Base-by-base conservation (phyloP, 345 rosid genomes). In the Salix exigua region DNA sequence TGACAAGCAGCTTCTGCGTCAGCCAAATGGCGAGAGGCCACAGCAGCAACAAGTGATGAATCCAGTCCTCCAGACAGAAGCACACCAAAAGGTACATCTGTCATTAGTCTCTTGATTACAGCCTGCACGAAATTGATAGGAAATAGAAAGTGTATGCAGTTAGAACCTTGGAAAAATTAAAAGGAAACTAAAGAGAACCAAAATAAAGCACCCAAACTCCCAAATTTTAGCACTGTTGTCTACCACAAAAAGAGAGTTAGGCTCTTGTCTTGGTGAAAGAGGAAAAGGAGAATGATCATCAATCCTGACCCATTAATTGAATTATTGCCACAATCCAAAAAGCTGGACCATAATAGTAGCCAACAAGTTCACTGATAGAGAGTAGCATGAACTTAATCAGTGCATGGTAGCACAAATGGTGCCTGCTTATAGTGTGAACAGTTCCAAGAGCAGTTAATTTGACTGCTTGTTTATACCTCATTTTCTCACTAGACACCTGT, bases 41-140 rank as follows among this genome's bases (percentile, higher is more conserved):
- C 94, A 65, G 97, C 82, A 78, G 97, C 97, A 69, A 90, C 97
- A 70, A 90, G 92, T 42, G 97, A 92, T 69, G 97, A 92, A 81
- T 92, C 97, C 74, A 92, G 79, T 76, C 97, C 97, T 85, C 97
- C 97, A 78, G 97, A 92, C 58, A 90, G 83, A 55, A 92, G 94
- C 64, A 92, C 97, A 64, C 97, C 97, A 83, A 92, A 92, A 51
- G 97, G 94, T 42, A 92, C 97, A 84, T 92, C 97, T 7, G 97
- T 90, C 94, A 92, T 92, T 69, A 92, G 93, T 80, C 97, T 82
- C 79, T 90, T 92, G 65, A 85, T 58, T 66, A 92, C 94, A 84
- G 97, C 97, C 95, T 92, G 82, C 74, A 77, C 10, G 21, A 46
- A 67, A 66, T 72, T 42, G 75, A 53, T 38, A 51, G 4, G 25